Percentiles rank a stretch among this genome's conserved stretches.
These are phyloP conservation scores for Odonthalia washingtoniensis DNA, from an alignment of 31 red algal genomes.

Conservation along the genomic window DNA sequence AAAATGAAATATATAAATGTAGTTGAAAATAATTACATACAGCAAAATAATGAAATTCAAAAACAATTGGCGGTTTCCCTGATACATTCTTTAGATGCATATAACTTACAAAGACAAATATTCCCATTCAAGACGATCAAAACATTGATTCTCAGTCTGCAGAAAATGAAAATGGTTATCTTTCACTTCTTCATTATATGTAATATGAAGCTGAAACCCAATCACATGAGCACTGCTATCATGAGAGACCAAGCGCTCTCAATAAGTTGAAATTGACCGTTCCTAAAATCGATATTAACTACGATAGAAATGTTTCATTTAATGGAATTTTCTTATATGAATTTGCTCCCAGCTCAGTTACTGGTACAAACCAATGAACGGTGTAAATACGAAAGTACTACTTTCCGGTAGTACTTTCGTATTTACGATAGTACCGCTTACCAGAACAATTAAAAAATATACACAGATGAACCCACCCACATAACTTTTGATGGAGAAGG, in stretches of 20 bases:
- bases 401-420: no score
- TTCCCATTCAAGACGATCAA: background rate
- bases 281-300: background rate
- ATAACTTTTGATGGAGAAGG: background rate
- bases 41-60: background rate
- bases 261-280: background rate
- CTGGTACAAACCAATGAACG: background rate
- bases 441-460: no score
- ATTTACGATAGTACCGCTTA: no score
- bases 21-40: background rate
- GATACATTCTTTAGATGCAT: background rate
- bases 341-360: background rate
- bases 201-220: background rate
- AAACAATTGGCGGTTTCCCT: background rate
- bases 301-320: background rate
- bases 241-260: background rate
- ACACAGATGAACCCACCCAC: no score
- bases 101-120: background rate
- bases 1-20: background rate
- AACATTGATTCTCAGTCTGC: background rate
- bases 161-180: background rate
- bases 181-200: background rate
- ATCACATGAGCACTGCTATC: background rate
- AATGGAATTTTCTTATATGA: background rate
- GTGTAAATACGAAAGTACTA: no score